Evolutionary conservation across 2,329 filamentous ascomycete genomes (phyloP), one percentile per base, ranked within the genome.

Genomic region (Byssochlamys sp.): DNA sequence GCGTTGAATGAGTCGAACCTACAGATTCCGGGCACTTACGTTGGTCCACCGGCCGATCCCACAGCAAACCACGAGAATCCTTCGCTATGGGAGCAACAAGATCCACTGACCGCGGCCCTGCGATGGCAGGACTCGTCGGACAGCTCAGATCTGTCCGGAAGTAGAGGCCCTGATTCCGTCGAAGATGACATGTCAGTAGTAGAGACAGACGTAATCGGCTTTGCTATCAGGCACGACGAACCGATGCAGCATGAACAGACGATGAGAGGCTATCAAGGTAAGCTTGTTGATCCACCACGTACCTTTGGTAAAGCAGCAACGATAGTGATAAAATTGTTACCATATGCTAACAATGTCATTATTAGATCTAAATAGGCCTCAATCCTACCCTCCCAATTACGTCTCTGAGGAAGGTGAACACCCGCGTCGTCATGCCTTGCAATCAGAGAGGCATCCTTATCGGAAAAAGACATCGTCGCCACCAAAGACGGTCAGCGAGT

Each of bases 171-270:
- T 9, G 39, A 19, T 45, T 45, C 39, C 5, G 39, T 45, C 39
- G 39, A 45, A n/a, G 39, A 45, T 45, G 39, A 45, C 19, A 24
- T 24, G 14, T n/a, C 39, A n/a, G 39, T 19, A 19, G 5, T n/a
- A 19, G 39, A 45, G 4, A 19, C 39, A 24, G 39, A 45, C 7
- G 39, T 45, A 24, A 45, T 45, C 19, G 39, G 39, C 19, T 45
- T 45, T 45, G 39, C 39, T n/a, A 19, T 45, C n/a, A 45, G 39
- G 39, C 57, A 59, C 6, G 33, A 29, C 57, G 55, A 56, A n/a
- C 55, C 60, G 19, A 14, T 45, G 35, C 35, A 45, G 35, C 14
- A n/a, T 19, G 39, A 14, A n/a, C 14, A 19, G 39, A 9, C 39
- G 19, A 1, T 45, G 4, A 14, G 39, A 24, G 39, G 14, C 4